These are phyloP conservation scores for Lanmaoa pseudosensibilis DNA, from an alignment of 768 basidiomycete species.

Conservation along the genomic window DNA sequence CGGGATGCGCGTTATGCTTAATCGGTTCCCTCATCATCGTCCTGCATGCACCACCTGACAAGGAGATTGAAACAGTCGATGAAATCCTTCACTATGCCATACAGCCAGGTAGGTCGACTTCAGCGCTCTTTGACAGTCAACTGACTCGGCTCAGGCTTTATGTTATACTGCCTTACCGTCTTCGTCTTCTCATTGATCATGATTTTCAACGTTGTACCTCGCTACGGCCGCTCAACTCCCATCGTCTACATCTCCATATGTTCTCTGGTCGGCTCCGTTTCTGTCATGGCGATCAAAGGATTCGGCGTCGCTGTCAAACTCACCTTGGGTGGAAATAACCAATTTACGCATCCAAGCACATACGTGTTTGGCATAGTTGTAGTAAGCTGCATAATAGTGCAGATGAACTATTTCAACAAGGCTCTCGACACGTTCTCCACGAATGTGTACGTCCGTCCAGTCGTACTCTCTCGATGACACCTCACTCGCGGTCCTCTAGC, in stretches of 20 bases:
- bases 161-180: constrained; percentile 87
- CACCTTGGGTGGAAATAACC: constrained; percentile 90
- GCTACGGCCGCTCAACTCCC: constrained; percentile 84
- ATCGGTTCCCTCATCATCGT: constrained; percentile 93
- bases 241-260: constrained; percentile 95
- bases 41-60: constrained; percentile 95
- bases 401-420: constrained; percentile 98
- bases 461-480: background rate
- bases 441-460: constrained; percentile 73
- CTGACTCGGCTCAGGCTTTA: constrained; percentile 63
- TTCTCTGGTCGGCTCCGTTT: constrained; percentile 91
- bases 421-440: constrained; percentile 96
- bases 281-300: constrained; percentile 99
- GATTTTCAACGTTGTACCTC: constrained; percentile 84
- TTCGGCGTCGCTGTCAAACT: constrained; percentile 97
- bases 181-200: constrained; percentile 78
- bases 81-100: constrained; percentile 90
- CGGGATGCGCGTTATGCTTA: constrained; percentile 81
- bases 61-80: constrained; percentile 88
- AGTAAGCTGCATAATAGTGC: constrained; percentile 79
- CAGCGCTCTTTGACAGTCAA: background rate
- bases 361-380: constrained; percentile 91
- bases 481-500: constrained; percentile 38
- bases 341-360: constrained; percentile 93
- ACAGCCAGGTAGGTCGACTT: constrained; percentile 71